Conservation (phyloP, 805 yeast genomes). For the Metschnikowia noctiluminum region DNA sequence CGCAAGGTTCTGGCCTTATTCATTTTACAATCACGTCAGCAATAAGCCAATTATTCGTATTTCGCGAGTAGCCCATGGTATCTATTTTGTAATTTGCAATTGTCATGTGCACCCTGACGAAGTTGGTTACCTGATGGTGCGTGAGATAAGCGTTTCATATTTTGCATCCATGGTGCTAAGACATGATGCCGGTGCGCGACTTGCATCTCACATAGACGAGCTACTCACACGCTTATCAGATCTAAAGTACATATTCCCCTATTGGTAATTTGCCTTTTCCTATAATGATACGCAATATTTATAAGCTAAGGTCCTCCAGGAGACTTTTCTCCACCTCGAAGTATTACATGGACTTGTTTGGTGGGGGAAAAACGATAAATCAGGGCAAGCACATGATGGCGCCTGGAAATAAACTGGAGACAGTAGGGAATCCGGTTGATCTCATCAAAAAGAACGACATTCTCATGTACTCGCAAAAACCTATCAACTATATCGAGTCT, state of each 20-base stretch:
- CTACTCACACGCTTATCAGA: not conserved
- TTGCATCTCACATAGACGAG: not conserved
- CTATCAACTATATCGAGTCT: conserved; percentile 41
- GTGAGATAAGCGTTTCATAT: not conserved
- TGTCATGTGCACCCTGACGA: not conserved
- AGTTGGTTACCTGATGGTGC: not conserved
- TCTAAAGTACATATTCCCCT: not conserved
- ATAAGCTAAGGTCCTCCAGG: not conserved
- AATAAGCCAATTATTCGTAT: too few species aligned
- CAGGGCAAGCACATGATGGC: conserved; percentile 18
- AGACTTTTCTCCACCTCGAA: not conserved
- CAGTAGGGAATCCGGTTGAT: conserved; percentile 42
- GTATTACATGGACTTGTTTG: conserved; percentile 22
- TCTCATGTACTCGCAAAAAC: conserved; percentile 39
- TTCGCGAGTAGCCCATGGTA: too few species aligned
- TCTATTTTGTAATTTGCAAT: too few species aligned
- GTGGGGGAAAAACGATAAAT: conserved; percentile 25
- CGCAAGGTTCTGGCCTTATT: too few species aligned
- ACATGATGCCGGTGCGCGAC: not conserved
- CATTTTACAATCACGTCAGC: too few species aligned
- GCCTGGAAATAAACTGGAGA: conserved; percentile 37
- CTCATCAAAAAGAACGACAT: conserved; percentile 42
- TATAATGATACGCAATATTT: not conserved
- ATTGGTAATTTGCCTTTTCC: too few species aligned
- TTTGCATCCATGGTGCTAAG: not conserved